These are phyloP conservation scores for Trichomonas vaginalis DNA, from an alignment of 208 protist genomes.

Conservation along the genomic window DNA sequence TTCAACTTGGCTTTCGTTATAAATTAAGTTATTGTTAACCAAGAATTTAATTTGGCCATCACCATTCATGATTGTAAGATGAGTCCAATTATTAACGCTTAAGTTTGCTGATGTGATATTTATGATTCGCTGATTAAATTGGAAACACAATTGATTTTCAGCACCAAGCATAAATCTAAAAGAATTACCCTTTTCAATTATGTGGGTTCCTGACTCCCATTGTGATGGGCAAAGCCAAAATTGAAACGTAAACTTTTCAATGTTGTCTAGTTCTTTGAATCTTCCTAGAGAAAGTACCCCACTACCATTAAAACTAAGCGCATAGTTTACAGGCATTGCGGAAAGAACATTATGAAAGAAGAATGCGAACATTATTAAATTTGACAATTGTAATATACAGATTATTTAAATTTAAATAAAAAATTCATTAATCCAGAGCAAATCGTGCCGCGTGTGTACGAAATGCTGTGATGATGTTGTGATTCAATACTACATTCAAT, in stretches of 20 bases:
- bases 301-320: not conserved
- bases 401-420: too few relatives aligned
- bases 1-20: too few relatives aligned
- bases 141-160: not conserved
- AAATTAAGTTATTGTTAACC: not conserved
- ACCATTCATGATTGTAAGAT: not conserved
- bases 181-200: not conserved
- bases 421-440: too few relatives aligned
- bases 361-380: too few relatives aligned
- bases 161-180: not conserved
- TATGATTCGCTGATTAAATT: not conserved
- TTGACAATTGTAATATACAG: too few relatives aligned
- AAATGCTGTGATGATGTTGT: too few relatives aligned
- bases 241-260: not conserved
- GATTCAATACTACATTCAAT: too few relatives aligned
- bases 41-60: not conserved
- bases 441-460: too few relatives aligned
- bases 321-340: too few relatives aligned
- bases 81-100: not conserved
- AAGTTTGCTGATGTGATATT: not conserved
- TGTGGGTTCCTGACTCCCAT: not conserved
- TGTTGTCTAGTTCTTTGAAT: not conserved
- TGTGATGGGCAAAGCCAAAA: not conserved
- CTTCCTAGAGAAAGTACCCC: not conserved
- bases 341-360: too few relatives aligned